These are phyloP conservation scores for Globisporangium echinulatum DNA, from an alignment of 352 stramenopile species.

Conservation along the genomic window DNA sequence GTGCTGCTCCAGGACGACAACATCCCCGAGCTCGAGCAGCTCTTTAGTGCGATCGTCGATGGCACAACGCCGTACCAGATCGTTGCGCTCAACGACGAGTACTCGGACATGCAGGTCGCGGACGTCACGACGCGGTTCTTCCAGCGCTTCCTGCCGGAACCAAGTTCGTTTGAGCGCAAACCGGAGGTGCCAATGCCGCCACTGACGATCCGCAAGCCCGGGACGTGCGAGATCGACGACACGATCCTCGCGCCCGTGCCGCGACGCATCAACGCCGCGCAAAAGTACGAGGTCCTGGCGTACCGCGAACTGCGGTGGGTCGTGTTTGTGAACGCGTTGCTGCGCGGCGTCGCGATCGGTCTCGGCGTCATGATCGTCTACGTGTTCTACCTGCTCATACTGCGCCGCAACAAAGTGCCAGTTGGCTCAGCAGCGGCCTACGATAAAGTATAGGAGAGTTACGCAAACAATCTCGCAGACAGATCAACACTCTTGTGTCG, in stretches of 20 bases:
- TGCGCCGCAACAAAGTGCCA: conserved; percentile 39
- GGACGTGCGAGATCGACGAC: conserved; percentile 66
- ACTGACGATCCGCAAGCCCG: conserved; percentile 56
- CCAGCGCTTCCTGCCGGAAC: conserved; percentile 58
- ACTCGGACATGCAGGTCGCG: conserved; percentile 72
- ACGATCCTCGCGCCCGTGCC: conserved; percentile 63
- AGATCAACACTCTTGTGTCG: neutral
- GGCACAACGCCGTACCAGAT: conserved; percentile 66
- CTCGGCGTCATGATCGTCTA: conserved; percentile 80
- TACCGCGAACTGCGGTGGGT: conserved; percentile 80
- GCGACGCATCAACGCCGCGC: conserved; percentile 46
- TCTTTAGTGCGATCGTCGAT: conserved; percentile 60
- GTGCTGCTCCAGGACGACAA: conserved; percentile 83
- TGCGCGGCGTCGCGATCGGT: conserved; percentile 67
- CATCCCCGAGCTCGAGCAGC: conserved; percentile 58
- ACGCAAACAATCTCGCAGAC: neutral
- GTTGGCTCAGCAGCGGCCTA: conserved; percentile 36
- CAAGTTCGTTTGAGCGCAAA: conserved; percentile 63
- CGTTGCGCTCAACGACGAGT: conserved; percentile 85
- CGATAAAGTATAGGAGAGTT: conserved; percentile 59
- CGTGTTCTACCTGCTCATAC: conserved; percentile 70
- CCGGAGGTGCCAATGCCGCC: conserved; percentile 27
- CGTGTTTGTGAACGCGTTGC: conserved; percentile 68
- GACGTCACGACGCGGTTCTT: conserved; percentile 69
- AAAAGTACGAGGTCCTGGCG: conserved; percentile 76